These are phyloP conservation scores for Ammopiptanthus mongolicus DNA, from an alignment of 306 rosid genomes.

Conservation along the genomic window DNA sequence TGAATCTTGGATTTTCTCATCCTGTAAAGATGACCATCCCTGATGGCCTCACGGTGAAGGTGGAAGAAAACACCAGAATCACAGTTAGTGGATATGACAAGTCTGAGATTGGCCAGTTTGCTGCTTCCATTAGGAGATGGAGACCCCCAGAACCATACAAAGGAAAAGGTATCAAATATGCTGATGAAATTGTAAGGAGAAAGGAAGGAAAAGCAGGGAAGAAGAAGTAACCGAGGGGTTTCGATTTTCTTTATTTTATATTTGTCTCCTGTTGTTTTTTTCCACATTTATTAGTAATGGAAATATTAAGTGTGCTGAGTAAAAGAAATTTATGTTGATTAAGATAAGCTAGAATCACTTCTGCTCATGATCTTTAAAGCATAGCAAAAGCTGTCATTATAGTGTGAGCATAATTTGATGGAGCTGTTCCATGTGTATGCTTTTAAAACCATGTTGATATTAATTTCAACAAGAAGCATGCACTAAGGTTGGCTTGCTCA, in stretches of 20 bases:
- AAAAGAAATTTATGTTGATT: constrained; percentile 19
- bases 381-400: neutral
- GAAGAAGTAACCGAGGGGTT: constrained; percentile 52
- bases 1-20: constrained; percentile 97
- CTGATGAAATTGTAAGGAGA: constrained; percentile 82
- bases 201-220: constrained; percentile 97
- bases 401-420: constrained; percentile 2
- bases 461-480: neutral
- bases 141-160: constrained; percentile 99
- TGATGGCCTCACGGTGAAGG: constrained; percentile 69
- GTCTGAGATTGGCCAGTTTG: constrained; percentile 84
- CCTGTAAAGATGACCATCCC: constrained; percentile 89
- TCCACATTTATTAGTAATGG: constrained; percentile 2
- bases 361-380: constrained; percentile 1
- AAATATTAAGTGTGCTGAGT: neutral
- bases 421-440: neutral
- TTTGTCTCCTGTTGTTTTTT: constrained; percentile 9
- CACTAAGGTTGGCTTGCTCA: neutral
- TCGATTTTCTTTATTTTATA: constrained; percentile 8
- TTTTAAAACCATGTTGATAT: neutral
- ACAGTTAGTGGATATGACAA: constrained; percentile 83
- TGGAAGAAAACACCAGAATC: constrained; percentile 86
- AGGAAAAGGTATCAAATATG: constrained; percentile 96
- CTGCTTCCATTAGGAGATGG: constrained; percentile 86
- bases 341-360: constrained; percentile 12